These are phyloP conservation scores for Coemansia sp. DNA, from an alignment of 192 early-diverging fungal species.

Conservation along the genomic window DNA sequence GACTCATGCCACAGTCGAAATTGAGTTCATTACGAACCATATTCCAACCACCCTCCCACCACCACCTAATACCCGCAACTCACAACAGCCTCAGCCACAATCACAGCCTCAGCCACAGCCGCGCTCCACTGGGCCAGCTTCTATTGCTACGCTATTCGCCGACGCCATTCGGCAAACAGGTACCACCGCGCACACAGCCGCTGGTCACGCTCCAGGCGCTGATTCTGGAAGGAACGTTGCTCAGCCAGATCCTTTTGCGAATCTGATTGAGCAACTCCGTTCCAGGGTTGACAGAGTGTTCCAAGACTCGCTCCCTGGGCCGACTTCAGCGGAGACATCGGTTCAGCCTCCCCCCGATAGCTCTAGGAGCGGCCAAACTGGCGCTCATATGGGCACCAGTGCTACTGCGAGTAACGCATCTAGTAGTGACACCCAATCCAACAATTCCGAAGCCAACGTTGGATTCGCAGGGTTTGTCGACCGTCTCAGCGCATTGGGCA, in stretches of 20 bases:
- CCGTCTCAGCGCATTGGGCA: conserved; percentile 15
- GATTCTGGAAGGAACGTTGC: not conserved
- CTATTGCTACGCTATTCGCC: not conserved
- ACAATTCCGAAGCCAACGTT: not conserved
- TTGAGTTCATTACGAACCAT: not conserved
- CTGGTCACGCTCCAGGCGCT: not conserved
- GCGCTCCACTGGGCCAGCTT: conserved; percentile 1
- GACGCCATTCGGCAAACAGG: not conserved
- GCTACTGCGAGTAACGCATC: not conserved
- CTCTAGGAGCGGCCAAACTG: not conserved
- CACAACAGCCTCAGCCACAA: not conserved
- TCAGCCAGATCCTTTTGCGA: not conserved
- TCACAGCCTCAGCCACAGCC: not conserved
- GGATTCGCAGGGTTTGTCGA: conserved; percentile 18
- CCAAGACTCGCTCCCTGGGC: not conserved
- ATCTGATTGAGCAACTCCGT: not conserved
- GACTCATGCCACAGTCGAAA: not conserved
- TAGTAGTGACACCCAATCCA: not conserved
- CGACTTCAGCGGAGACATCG: not conserved
- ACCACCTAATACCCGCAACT: not conserved
- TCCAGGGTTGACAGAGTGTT: conserved; percentile 1
- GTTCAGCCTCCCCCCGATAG: not conserved
- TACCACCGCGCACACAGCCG: not conserved
- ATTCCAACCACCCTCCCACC: not conserved
- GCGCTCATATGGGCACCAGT: not conserved